A percentile compares a stretch with the other conserved stretches of the same genome.
phyloP scores from a whole-genome alignment of 2,329 filamentous ascomycete genomes.

The Cucurbitaria berberidis region DNA sequence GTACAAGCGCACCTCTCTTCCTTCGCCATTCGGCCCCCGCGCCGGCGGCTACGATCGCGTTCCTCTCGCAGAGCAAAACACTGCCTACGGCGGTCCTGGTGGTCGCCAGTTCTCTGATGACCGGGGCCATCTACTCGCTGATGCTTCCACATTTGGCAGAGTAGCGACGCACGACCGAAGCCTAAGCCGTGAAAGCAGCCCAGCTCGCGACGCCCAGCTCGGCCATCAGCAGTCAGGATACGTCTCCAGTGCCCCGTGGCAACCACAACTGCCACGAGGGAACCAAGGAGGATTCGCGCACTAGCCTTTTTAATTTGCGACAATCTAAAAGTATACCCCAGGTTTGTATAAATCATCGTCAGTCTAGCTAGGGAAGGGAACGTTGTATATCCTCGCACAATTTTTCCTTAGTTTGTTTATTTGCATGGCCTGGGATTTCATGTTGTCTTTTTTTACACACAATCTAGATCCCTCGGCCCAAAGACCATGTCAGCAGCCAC shows the following conservation, averaged over 20 bases:
- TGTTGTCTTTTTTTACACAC: no score
- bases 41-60: conserved; percentile 46
- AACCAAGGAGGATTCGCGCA: conserved; percentile 35
- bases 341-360: background rate
- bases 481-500: no score
- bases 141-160: conserved; percentile 44
- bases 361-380: no score
- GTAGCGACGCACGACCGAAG: conserved; percentile 31
- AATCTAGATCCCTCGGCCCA: no score
- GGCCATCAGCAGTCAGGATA: conserved; percentile 29
- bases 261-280: conserved; percentile 29
- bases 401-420: no score
- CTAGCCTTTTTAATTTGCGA: conserved; percentile 19
- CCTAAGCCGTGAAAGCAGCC: conserved; percentile 35
- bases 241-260: conserved; percentile 32
- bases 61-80: conserved; percentile 45
- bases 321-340: background rate
- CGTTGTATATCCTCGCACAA: no score
- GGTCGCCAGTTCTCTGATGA: conserved; percentile 34
- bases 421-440: no score
- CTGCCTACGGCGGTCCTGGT: conserved; percentile 29
- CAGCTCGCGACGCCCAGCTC: conserved; percentile 37
- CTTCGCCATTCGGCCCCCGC: conserved; percentile 37
- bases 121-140: conserved; percentile 41
- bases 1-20: conserved; percentile 49